Evolutionary conservation across 2,329 filamentous ascomycete species (phyloP), one percentile per base, ranked within the genome.

Genomic region (Nemania serpens): DNA sequence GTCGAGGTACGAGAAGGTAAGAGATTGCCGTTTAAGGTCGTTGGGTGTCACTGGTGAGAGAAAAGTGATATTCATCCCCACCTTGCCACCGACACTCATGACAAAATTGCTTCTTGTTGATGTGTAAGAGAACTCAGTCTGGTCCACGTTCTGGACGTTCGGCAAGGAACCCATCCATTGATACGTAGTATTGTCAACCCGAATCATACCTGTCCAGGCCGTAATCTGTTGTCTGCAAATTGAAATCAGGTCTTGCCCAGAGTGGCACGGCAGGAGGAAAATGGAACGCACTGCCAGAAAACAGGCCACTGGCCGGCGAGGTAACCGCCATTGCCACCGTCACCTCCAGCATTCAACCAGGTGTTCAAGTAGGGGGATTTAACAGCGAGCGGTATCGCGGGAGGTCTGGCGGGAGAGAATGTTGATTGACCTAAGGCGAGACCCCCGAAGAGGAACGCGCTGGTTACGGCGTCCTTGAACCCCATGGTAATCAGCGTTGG

Each of bases 331-430:
- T 88, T 85, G 10, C 84, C 83, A 20, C 82, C 84, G 71, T 86
- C 80, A 29, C 78, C 83, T 1, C 87, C 87, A 10, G 82, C 86
- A 59, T 83, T 76, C 43, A 89, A 79, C 88, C 89, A 91, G 13
- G 86, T 84, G 71, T 85, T 91, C 15, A 93, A 75, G 67, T 93
- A 94, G 0, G 91, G 91, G 10, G 87, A 89, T 63, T 85, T 87
- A 46, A 93, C 90, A 45, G 89, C 89, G 36, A 94, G 75, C 12
- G 91, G 90, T 29, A 90, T 79, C 1, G 89, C 82, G 15, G 89
- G 89, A 43, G 88, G 88, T 6, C 87, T 81, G 37, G 84, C 82
- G 36, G 88, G 88, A 37, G 76, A 79, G 70, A 90, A 91, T 1
- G 79, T 84, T 10, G 87, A 89, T 47, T 73, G 68, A 46, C 70